Percentiles rank a stretch among this genome's conserved stretches.
phyloP scores from a whole-genome alignment of 139 green algal genomes.

The Chlorella ohadii region DNA sequence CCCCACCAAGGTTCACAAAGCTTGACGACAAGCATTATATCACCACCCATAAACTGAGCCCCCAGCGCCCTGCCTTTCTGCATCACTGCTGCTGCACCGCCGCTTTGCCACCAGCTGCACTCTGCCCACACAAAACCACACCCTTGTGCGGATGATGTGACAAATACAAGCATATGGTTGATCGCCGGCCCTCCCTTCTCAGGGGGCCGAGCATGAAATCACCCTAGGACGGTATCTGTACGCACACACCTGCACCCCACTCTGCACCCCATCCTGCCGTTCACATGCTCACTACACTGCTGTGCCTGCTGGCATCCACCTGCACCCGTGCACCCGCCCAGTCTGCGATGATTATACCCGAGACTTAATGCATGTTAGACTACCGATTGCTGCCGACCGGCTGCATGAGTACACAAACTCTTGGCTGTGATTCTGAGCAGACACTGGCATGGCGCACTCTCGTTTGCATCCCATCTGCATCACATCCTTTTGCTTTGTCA shows the following conservation, averaged over 20 bases:
- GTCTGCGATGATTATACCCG: slow-evolving; percentile 4
- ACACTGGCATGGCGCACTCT: no score
- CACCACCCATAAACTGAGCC: slow-evolving; percentile 61
- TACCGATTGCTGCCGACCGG: slow-evolving; percentile 38
- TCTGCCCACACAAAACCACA: no score
- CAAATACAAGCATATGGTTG: neutral
- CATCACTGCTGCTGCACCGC: neutral
- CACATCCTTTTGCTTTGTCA: no score
- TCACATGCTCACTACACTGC: neutral
- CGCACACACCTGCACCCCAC: neutral
- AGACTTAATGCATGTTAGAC: slow-evolving; percentile 44
- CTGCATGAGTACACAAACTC: slow-evolving; percentile 39
- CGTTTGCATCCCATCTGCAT: no score
- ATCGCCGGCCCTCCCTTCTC: neutral
- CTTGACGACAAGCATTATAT: slow-evolving; percentile 56
- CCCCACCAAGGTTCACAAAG: slow-evolving; percentile 45
- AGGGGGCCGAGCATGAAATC: no score
- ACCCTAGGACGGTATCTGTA: neutral
- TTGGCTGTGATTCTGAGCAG: slow-evolving; percentile 26
- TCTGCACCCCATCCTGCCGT: neutral
- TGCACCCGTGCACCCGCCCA: neutral
- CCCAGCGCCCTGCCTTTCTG: neutral
- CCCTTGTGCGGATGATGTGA: slow-evolving; percentile 22
- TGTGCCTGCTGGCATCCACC: neutral
- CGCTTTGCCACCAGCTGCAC: neutral